phyloP scores from a whole-genome alignment of 352 stramenopile genomes.

The Phytophthora foliorum region DNA sequence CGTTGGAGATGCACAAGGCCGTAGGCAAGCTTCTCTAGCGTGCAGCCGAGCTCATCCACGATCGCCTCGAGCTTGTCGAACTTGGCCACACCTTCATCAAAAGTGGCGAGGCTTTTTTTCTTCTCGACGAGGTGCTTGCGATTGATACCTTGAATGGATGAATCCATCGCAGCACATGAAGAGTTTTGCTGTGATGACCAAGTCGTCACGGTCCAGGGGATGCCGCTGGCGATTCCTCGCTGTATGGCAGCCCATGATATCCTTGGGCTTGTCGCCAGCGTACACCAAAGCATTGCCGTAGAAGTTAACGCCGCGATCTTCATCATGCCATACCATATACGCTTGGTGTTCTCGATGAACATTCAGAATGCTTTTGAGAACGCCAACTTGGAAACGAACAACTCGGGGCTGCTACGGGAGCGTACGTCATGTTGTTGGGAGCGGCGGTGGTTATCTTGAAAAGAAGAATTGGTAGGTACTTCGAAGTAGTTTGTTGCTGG shows the following conservation, averaged over 20 bases:
- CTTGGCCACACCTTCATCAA: slow-evolving; percentile 56
- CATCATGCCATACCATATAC: neutral
- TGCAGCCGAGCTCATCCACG: slow-evolving; percentile 46
- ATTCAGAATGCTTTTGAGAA: too few species aligned
- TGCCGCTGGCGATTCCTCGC: slow-evolving; percentile 10
- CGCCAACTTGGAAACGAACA: too few species aligned
- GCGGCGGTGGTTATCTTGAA: too few species aligned
- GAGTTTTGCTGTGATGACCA: slow-evolving; percentile 57
- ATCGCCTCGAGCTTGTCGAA: slow-evolving; percentile 48
- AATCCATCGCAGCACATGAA: slow-evolving; percentile 29
- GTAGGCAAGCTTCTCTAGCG: slow-evolving; percentile 30
- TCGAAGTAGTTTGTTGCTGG: too few species aligned
- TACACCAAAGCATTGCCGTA: neutral
- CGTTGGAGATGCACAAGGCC: slow-evolving; percentile 60
- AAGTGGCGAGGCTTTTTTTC: slow-evolving; percentile 31
- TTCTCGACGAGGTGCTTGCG: slow-evolving; percentile 41
- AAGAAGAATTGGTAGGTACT: too few species aligned
- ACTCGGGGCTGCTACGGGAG: too few species aligned
- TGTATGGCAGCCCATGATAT: slow-evolving; percentile 26
- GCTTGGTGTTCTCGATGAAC: neutral
- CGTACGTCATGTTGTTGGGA: too few species aligned
- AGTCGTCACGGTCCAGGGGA: slow-evolving; percentile 32
- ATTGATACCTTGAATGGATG: slow-evolving; percentile 13
- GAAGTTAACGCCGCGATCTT: neutral
- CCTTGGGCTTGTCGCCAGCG: neutral